Conservation (phyloP, 345 rosid species). For the Carallia brachiata region DNA sequence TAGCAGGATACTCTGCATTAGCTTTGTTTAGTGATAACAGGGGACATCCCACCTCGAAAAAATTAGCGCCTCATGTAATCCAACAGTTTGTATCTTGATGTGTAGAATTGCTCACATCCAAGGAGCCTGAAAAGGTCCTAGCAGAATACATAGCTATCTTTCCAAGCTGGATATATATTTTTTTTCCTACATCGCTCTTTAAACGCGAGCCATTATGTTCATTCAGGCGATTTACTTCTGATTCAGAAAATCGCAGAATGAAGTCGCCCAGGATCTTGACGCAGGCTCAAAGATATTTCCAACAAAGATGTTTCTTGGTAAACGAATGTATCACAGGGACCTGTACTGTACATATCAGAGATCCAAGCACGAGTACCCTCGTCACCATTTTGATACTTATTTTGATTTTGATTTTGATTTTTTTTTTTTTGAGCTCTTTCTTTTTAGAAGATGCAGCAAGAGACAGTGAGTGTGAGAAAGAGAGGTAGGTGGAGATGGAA, state of each 20-base stretch:
- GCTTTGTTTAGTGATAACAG: not conserved
- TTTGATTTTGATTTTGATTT: slow-evolving; percentile 1
- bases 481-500: not conserved
- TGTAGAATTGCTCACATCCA: not conserved
- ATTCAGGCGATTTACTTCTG: slow-evolving; percentile 70
- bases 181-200: not conserved
- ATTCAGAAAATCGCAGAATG: too few species aligned
- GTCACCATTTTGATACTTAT: slow-evolving; percentile 37
- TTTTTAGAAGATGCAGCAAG: not conserved
- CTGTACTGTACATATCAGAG: slow-evolving; percentile 83
- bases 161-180: not conserved
- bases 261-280: slow-evolving; percentile 46
- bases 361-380: slow-evolving; percentile 90
- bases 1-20: not conserved
- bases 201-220: not conserved
- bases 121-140: too few species aligned
- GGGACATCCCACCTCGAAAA: not conserved
- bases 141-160: too few species aligned
- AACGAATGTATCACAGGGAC: slow-evolving; percentile 33
- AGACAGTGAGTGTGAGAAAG: not conserved
- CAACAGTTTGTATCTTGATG: not conserved
- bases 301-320: slow-evolving; percentile 50
- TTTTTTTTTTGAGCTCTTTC: not conserved
- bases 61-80: not conserved
- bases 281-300: slow-evolving; percentile 74